Evolutionary conservation across 2,329 filamentous ascomycete species (phyloP), one percentile per base, ranked within the genome.

Genomic region (Pseudogymnoascus sp.): DNA sequence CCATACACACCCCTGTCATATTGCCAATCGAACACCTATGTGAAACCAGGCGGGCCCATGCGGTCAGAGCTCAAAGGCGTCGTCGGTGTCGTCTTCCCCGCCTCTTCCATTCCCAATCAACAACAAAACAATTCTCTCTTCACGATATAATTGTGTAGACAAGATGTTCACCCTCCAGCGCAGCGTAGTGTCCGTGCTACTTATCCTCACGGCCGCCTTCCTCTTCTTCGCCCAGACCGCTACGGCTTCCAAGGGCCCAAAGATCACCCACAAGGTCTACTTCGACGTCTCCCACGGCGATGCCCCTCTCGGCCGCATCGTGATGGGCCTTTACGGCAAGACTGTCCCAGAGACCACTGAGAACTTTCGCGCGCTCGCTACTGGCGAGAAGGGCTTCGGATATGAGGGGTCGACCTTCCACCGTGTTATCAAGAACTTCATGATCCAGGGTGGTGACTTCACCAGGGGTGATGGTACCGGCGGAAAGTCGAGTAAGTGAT

Each of bases 231-330:
- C 88, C 69, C 87, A 91, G 77, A 83, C 85, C 35, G 86, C 84
- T 65, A 86, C 89, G 70, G 89, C 90, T 62, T 81, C 81, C 69
- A 91, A 93, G 81, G 93, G 95, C 56, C 93, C 91, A 67, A 96
- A 95, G 86, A 93, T 97, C 81, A 97, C 93, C 72, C 82, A 90
- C 82, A 96, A 96, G 86, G 91, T 95, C 78, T 95, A 86, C 82
- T 93, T 96, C 76, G 90, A 95, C 77, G 87, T 96, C 69, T 78
- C 82, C 72, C 86, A 91, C 72, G 91, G 88, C 72, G 90, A 90
- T 67, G 81, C 91, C 77, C 75, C 82, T 59, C 74, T 93, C 44
- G 91, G 91, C 66, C 86, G 88, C 66, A 82, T 96, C 69, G 87
- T 91, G 69, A 85, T 95, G 37, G 91, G 91, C 70, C 86, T 96